These are phyloP conservation scores for Kodamaea anthophila DNA, from an alignment of 1,139 yeast genomes.

Conservation along the genomic window DNA sequence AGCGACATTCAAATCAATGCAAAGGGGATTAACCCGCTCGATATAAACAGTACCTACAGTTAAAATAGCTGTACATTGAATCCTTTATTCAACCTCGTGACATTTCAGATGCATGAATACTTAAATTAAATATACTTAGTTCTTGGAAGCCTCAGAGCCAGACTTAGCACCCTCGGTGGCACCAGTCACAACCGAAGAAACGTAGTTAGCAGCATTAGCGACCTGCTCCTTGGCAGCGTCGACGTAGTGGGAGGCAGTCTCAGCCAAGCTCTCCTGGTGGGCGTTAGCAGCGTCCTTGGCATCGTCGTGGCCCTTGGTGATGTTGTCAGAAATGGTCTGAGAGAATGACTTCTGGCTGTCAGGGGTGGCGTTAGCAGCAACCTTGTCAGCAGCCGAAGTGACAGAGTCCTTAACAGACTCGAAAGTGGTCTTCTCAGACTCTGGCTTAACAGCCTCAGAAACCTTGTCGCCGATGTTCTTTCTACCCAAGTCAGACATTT, in stretches of 20 bases:
- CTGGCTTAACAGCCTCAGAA: conserved; percentile 65
- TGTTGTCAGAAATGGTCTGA: conserved; percentile 58
- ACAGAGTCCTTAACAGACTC: conserved; percentile 69
- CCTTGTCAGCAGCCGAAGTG: conserved; percentile 59
- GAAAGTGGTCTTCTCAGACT: conserved; percentile 55
- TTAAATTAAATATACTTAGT: conserved; percentile 14
- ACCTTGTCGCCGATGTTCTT: conserved; percentile 66
- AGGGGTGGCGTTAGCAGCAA: conserved; percentile 56
- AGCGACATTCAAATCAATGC: too few relatives aligned
- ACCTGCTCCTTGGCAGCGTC: conserved; percentile 59
- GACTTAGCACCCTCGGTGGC: conserved; percentile 52
- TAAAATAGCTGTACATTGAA: too few relatives aligned
- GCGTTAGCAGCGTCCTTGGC: conserved; percentile 20
- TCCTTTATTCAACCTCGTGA: too few relatives aligned
- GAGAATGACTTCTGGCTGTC: conserved; percentile 59
- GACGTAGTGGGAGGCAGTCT: conserved; percentile 55
- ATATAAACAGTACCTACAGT: too few relatives aligned
- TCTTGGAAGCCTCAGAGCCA: conserved; percentile 35
- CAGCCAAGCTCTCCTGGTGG: conserved; percentile 36
- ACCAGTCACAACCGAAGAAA: conserved; percentile 53
- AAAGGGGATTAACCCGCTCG: too few relatives aligned
- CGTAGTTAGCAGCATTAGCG: conserved; percentile 57
- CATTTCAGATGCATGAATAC: too few relatives aligned
- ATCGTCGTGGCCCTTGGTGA: conserved; percentile 40
- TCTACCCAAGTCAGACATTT: conserved; percentile 76